Conservation (phyloP, 1,284 basidiomycete genomes). For the Entoloma clypeatum region DNA sequence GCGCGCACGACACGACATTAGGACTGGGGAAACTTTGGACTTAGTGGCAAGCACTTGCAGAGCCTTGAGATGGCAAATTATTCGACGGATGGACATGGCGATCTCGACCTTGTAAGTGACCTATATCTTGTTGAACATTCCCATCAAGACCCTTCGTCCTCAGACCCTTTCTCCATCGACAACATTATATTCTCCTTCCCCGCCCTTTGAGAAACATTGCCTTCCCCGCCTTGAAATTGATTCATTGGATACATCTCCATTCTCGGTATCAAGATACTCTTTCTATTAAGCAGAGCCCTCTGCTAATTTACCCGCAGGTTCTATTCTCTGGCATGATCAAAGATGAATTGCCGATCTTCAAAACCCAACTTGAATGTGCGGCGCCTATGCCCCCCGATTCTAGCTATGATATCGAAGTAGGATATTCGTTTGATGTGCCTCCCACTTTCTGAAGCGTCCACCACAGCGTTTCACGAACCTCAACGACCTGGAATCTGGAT, state of each 20-base stretch:
- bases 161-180: conserved; percentile 17
- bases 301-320: conserved; percentile 20
- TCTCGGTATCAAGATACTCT: conserved; percentile 23
- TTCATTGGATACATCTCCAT: conserved; percentile 27
- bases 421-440: background rate
- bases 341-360: conserved; percentile 10
- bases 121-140: no score
- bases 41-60: no score
- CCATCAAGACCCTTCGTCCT: background rate
- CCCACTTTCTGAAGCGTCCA: conserved; percentile 6
- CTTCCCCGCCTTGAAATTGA: conserved; percentile 29
- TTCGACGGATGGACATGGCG: no score
- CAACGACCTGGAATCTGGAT: conserved; percentile 34
- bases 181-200: conserved; percentile 15
- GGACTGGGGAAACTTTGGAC: no score
- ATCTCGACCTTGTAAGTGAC: no score
- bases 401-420: conserved; percentile 40
- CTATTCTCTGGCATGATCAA: conserved; percentile 27
- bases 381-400: conserved; percentile 26
- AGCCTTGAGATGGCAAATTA: no score
- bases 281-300: background rate
- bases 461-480: conserved; percentile 32
- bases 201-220: conserved; percentile 5
- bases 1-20: no score
- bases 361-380: conserved; percentile 5